Percentiles rank a stretch among this genome's conserved stretches.
Conservation (phyloP, 2,329 filamentous ascomycete species). For the Alternaria triticimaculans region DNA sequence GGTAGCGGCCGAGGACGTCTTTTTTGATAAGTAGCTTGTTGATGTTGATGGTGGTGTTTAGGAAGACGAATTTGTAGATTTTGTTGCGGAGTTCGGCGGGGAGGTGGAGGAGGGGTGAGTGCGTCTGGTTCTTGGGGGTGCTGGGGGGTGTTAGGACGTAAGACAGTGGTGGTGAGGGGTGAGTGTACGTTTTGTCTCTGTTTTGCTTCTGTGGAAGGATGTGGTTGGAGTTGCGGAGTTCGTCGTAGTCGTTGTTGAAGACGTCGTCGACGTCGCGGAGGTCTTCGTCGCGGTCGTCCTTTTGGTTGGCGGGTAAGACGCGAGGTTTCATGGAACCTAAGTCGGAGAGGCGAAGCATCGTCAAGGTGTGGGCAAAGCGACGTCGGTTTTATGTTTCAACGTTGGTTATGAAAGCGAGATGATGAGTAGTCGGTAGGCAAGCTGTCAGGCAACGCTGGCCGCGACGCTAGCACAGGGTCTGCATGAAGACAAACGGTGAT, state of each 20-base stretch:
- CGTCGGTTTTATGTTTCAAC: accelerated
- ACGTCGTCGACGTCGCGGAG: neutral
- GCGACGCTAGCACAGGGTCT: neutral
- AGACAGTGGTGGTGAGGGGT: too few relatives aligned
- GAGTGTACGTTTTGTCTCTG: too few relatives aligned
- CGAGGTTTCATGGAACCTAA: neutral
- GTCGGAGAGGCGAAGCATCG: neutral
- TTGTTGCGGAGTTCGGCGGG: constrained; percentile 3
- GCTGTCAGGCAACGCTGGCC: neutral
- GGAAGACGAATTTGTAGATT: neutral
- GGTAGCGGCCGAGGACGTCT: neutral
- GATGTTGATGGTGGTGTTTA: neutral
- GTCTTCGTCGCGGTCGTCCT: neutral
- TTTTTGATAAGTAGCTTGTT: neutral
- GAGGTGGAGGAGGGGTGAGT: neutral
- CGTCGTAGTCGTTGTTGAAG: neutral
- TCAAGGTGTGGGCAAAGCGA: neutral
- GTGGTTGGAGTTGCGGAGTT: accelerated
- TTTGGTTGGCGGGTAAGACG: neutral
- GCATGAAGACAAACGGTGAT: neutral
- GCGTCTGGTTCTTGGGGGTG: neutral
- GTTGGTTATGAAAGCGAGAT: neutral
- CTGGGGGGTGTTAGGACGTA: neutral
- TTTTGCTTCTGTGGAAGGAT: too few relatives aligned
- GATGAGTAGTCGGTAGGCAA: accelerated